Evolutionary conservation across 495 filamentous ascomycete species (phyloP).

Genomic region (Ascobolus immersus): DNA sequence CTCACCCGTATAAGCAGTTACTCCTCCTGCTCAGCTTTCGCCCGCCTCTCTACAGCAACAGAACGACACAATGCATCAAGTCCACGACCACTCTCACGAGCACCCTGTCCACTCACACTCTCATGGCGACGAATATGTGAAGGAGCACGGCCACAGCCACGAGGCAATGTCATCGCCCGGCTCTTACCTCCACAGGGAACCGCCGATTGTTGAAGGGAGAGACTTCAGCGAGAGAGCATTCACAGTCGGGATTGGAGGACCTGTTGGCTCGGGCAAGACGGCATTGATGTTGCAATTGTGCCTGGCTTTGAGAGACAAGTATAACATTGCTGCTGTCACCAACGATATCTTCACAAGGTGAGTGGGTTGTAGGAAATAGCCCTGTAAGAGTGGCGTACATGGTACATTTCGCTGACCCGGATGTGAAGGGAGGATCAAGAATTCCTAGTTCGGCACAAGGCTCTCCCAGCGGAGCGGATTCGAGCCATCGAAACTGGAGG

Average conservation of each 20-base stretch:
- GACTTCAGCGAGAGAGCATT: constrained; percentile 81
- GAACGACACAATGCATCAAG: too few species aligned
- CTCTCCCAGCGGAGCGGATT: constrained; percentile 61
- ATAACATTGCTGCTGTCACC: constrained; percentile 81
- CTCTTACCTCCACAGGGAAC: constrained; percentile 70
- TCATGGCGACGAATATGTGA: constrained; percentile 35
- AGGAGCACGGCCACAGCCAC: constrained; percentile 81
- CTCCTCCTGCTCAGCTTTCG: too few species aligned
- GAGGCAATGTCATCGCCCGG: constrained; percentile 90
- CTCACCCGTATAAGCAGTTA: too few species aligned
- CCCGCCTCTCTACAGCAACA: too few species aligned
- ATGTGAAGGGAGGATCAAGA: constrained; percentile 64
- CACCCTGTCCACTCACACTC: constrained; percentile 31
- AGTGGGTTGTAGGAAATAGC: too few species aligned
- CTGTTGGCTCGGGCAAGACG: constrained; percentile 92
- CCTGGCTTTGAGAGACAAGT: constrained; percentile 43
- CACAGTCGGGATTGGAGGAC: constrained; percentile 86
- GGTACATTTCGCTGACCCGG: neutral
- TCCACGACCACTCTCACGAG: constrained; percentile 27
- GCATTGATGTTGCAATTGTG: constrained; percentile 84
- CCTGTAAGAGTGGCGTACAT: neutral
- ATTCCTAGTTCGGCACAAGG: constrained; percentile 68
- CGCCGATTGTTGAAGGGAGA: constrained; percentile 68
- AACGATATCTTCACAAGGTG: constrained; percentile 93
- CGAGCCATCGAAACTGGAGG: constrained; percentile 92